phyloP scores from a whole-genome alignment of 352 stramenopile genomes.

The Phytophthora pisi region DNA sequence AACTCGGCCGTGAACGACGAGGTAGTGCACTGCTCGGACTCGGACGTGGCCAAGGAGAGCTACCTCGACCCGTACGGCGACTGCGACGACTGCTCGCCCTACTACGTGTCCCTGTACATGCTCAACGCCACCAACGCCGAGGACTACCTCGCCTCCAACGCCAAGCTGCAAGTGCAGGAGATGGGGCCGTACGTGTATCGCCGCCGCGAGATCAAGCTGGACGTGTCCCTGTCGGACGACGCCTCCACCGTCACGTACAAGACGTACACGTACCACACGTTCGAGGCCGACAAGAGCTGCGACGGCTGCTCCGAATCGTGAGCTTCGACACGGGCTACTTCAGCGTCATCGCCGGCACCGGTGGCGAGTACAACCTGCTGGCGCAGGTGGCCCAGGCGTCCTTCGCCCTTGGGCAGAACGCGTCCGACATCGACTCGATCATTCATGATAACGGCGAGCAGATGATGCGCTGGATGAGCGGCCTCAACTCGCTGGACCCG shows the following conservation, averaged over 20 bases:
- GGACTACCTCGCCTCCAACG: conserved; percentile 49
- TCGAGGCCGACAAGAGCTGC: conserved; percentile 52
- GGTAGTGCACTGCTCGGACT: conserved; percentile 46
- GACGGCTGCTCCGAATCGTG: conserved; percentile 63
- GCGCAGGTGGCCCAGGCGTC: conserved; percentile 46
- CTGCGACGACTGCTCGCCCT: conserved; percentile 78
- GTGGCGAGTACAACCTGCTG: conserved; percentile 67
- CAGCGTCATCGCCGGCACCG: conserved; percentile 64
- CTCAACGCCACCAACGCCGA: conserved; percentile 83
- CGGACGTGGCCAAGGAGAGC: conserved; percentile 42
- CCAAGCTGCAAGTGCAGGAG: conserved; percentile 67
- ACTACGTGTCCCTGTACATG: conserved; percentile 71
- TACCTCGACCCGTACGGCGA: conserved; percentile 72
- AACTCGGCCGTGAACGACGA: conserved; percentile 47
- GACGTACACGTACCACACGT: conserved; percentile 81
- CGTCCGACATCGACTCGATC: conserved; percentile 24
- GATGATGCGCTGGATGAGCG: conserved; percentile 81
- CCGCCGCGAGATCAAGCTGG: conserved; percentile 59
- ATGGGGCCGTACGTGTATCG: conserved; percentile 79
- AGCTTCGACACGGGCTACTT: conserved; percentile 72
- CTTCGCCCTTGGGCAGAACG: conserved; percentile 30
- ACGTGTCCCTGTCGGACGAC: conserved; percentile 64
- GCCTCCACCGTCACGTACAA: conserved; percentile 72
- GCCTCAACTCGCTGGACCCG: conserved; percentile 77
- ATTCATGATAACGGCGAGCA: conserved; percentile 50